phyloP scores from a whole-genome alignment of 169 alveolate species.

The Babesia ovis region DNA sequence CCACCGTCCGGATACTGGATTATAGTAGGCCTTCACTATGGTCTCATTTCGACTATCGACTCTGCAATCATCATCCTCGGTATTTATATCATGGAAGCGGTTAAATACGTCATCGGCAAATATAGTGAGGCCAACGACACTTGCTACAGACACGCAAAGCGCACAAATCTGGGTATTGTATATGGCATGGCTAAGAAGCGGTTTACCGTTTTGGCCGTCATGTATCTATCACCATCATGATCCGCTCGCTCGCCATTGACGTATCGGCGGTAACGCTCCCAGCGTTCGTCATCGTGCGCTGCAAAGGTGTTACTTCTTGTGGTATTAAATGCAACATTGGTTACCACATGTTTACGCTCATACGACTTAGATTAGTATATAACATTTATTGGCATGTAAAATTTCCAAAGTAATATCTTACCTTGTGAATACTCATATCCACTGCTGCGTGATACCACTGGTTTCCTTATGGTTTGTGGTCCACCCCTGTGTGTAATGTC shows the following conservation, averaged over 20 bases:
- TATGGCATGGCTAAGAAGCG: not conserved
- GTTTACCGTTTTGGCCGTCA: constrained; percentile 14
- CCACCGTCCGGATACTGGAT: constrained; percentile 53
- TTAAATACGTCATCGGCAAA: constrained; percentile 20
- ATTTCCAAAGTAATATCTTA: too few relatives aligned
- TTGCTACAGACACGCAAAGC: constrained; percentile 11
- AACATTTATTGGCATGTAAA: too few relatives aligned
- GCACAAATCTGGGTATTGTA: constrained; percentile 7
- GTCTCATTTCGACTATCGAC: constrained; percentile 8
- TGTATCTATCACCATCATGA: constrained; percentile 9
- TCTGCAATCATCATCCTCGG: constrained; percentile 41
- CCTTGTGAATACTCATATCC: not conserved
- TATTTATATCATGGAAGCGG: constrained; percentile 8
- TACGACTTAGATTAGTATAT: too few relatives aligned
- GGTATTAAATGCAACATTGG: too few relatives aligned
- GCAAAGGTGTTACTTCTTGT: too few relatives aligned
- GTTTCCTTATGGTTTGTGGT: too few relatives aligned
- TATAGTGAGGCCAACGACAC: constrained; percentile 9
- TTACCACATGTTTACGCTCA: too few relatives aligned
- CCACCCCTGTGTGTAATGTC: too few relatives aligned
- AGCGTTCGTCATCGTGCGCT: constrained; percentile 19
- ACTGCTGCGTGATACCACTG: not conserved
- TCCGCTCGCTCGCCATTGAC: constrained; percentile 41
- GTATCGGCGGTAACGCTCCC: constrained; percentile 44
- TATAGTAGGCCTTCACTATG: constrained; percentile 52